phyloP scores from a whole-genome alignment of 2,329 filamentous ascomycete genomes.

The Cladosporium sp. region DNA sequence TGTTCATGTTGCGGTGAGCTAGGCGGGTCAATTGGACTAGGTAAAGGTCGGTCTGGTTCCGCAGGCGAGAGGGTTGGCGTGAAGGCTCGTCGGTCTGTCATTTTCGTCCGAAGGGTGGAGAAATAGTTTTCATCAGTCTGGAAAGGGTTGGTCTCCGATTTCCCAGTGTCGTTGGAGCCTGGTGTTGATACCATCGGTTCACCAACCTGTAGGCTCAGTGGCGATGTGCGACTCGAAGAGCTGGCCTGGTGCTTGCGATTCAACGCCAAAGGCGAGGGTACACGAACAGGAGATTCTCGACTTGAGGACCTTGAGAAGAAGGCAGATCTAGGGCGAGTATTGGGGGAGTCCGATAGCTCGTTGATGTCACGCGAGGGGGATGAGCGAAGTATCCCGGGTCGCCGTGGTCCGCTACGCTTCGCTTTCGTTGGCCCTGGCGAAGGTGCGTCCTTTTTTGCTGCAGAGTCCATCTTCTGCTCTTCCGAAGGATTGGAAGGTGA shows the following conservation, averaged over 20 bases:
- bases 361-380: slow-evolving; percentile 8
- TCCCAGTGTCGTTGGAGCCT: background rate
- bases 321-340: background rate
- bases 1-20: background rate
- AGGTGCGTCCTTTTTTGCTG: background rate
- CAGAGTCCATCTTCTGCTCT: background rate
- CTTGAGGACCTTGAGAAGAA: background rate
- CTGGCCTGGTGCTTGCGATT: background rate
- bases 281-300: background rate
- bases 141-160: slow-evolving; percentile 6
- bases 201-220: background rate
- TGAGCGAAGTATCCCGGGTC: slow-evolving; percentile 11
- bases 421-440: background rate
- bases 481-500: background rate
- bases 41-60: background rate
- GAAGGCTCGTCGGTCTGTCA: slow-evolving; percentile 2
- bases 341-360: background rate
- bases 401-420: background rate
- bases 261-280: background rate
- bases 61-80: slow-evolving; percentile 6
- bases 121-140: slow-evolving; percentile 12
- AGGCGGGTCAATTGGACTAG: background rate
- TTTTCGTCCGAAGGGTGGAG: slow-evolving; percentile 2
- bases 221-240: background rate
- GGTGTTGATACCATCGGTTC: background rate